A percentile compares a stretch with the other conserved stretches of the same genome.
These are phyloP conservation scores for Aspergillus intermedius DNA, from an alignment of 2,329 filamentous ascomycete genomes.

Conservation along the genomic window DNA sequence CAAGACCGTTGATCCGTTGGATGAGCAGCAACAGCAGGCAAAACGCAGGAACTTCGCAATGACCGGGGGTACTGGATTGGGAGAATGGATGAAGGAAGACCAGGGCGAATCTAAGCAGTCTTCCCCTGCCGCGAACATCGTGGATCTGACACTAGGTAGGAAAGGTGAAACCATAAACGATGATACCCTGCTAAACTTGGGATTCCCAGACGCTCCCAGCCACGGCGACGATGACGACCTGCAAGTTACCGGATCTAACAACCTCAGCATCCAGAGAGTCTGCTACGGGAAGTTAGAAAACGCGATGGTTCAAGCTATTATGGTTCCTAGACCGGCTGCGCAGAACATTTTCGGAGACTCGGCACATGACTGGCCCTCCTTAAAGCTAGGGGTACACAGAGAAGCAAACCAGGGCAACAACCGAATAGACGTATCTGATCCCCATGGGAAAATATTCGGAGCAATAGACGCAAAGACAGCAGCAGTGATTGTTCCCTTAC, in stretches of 20 bases:
- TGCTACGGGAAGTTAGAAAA: conserved; percentile 73
- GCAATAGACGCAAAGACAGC: conserved; percentile 64
- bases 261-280: conserved; percentile 62
- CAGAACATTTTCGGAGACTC: conserved; percentile 51
- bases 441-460: conserved; percentile 65
- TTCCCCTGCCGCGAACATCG: conserved; percentile 42
- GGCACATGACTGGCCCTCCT: conserved; percentile 59
- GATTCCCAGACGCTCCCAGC: conserved; percentile 12
- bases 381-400: conserved; percentile 65
- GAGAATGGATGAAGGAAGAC: conserved; percentile 60
- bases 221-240: conserved; percentile 30
- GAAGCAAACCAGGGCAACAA: conserved; percentile 47
- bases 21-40: conserved; percentile 39
- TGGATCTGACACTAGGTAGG: conserved; percentile 41
- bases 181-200: conserved; percentile 13
- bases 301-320: conserved; percentile 59
- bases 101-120: conserved; percentile 36
- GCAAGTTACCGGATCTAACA: conserved; percentile 46
- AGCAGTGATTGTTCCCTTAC: conserved; percentile 60
- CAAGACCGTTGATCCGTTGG: conserved; percentile 43
- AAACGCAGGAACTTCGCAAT: conserved; percentile 36
- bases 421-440: conserved; percentile 66
- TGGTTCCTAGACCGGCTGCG: conserved; percentile 62
- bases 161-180: not conserved
- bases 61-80: conserved; percentile 51